These are phyloP conservation scores for Jacaranda mimosifolia DNA, from an alignment of 257 asterid species.

Conservation along the genomic window DNA sequence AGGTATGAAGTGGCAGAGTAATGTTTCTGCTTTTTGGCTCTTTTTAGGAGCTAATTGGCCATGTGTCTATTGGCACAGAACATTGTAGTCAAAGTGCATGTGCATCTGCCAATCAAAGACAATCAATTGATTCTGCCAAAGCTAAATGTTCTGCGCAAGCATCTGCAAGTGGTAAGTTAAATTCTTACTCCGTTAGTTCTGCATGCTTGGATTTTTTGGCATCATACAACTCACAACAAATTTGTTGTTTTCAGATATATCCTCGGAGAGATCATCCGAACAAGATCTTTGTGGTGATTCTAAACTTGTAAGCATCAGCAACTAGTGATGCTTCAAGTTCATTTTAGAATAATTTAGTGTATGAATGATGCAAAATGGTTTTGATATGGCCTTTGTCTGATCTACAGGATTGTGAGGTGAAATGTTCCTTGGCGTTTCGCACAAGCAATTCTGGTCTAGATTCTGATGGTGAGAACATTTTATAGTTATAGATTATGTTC, in stretches of 20 bases:
- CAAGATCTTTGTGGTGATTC: conserved; percentile 39
- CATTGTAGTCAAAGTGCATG: conserved; percentile 43
- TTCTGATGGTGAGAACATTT: conserved; percentile 62
- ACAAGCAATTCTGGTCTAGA: conserved; percentile 41
- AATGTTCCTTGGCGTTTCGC: conserved; percentile 37
- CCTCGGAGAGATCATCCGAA: conserved; percentile 50
- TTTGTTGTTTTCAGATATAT: conserved; percentile 42
- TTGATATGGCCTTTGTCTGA: conserved; percentile 26
- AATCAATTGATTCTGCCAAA: conserved; percentile 38
- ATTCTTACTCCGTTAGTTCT: background rate
- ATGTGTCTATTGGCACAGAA: conserved; percentile 46
- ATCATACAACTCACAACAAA: background rate
- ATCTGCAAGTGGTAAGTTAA: conserved; percentile 59
- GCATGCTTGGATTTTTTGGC: background rate
- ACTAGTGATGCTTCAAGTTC: conserved; percentile 29
- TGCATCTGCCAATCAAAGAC: conserved; percentile 40
- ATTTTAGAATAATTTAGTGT: conserved; percentile 23
- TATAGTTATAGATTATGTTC: background rate
- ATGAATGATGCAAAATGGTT: conserved; percentile 18
- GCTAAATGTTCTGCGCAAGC: conserved; percentile 40
- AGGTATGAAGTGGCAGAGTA: conserved; percentile 52
- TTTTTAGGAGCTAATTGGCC: conserved; percentile 45
- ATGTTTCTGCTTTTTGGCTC: conserved; percentile 45
- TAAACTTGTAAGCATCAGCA: conserved; percentile 52
- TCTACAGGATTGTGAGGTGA: conserved; percentile 50